phyloP scores from a whole-genome alignment of 106 monocot species.

The Phalaenopsis equestris region DNA sequence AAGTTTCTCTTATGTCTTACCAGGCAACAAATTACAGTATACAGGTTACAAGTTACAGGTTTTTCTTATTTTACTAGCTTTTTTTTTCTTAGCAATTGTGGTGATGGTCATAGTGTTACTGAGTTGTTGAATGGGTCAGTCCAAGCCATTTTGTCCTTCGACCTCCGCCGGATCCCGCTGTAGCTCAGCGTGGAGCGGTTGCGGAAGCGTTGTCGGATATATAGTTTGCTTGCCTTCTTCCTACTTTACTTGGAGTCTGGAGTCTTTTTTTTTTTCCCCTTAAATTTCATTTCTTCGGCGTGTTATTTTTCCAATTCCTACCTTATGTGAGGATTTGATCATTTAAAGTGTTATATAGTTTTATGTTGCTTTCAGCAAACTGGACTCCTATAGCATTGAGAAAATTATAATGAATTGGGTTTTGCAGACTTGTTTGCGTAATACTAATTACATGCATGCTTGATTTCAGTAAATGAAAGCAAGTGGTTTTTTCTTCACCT shows the following conservation, averaged over 20 bases:
- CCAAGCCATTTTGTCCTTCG: constrained; percentile 1
- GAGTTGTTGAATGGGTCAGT: neutral
- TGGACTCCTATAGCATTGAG: too few relatives aligned
- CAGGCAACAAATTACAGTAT: neutral
- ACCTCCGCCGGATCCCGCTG: constrained; percentile 9
- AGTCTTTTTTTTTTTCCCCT: neutral
- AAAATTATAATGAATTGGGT: too few relatives aligned
- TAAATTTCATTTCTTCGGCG: neutral
- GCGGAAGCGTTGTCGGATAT: constrained; percentile 9
- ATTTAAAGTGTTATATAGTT: neutral
- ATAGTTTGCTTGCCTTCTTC: neutral
- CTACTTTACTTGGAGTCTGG: constrained; percentile 1
- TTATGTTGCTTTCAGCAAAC: too few relatives aligned
- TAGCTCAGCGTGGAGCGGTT: constrained; percentile 1
- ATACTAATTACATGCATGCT: too few relatives aligned
- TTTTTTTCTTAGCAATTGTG: too few relatives aligned
- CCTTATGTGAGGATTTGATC: neutral
- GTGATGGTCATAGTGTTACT: too few relatives aligned
- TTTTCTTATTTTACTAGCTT: neutral
- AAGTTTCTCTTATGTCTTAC: neutral
- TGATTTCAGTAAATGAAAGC: too few relatives aligned
- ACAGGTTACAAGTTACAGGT: neutral
- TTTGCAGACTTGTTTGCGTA: too few relatives aligned
- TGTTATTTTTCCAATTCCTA: neutral
- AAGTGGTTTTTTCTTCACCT: too few relatives aligned